These are phyloP conservation scores for Cenchrus fungigraminus DNA, from an alignment of 176 grass and related monocot genomes.

Conservation along the genomic window DNA sequence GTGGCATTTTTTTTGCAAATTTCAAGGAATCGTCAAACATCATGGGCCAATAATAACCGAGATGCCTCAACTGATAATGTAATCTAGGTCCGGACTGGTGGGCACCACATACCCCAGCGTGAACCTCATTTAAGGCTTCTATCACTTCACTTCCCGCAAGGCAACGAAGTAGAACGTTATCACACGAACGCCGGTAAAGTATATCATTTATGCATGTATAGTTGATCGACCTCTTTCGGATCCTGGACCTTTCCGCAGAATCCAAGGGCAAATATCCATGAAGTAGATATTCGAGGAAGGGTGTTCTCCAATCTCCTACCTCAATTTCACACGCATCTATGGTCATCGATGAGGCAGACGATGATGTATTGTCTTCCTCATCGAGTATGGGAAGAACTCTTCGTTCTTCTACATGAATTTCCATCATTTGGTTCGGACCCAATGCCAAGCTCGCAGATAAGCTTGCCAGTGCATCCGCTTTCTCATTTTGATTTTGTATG, in stretches of 20 bases:
- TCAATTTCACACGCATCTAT: neutral
- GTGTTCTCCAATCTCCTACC: neutral
- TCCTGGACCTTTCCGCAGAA: neutral
- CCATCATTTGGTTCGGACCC: neutral
- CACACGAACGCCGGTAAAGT: neutral
- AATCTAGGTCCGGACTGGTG: neutral
- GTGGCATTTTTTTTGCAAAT: neutral
- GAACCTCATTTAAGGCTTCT: neutral
- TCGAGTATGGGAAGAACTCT: neutral
- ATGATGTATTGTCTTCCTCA: neutral
- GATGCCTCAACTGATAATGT: neutral
- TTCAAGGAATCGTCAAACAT: neutral
- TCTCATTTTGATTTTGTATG: neutral
- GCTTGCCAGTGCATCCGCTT: neutral
- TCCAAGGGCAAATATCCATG: neutral
- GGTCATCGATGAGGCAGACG: neutral
- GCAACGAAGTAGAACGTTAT: neutral
- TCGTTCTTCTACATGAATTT: neutral
- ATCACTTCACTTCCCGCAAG: neutral
- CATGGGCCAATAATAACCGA: neutral
- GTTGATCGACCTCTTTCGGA: neutral
- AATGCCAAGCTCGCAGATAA: neutral
- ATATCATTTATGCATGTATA: conserved; percentile 10
- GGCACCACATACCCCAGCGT: neutral
- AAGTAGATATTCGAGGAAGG: neutral